These are phyloP conservation scores for Simplicillium sp. DNA, from an alignment of 2,329 filamentous ascomycete genomes.

Conservation along the genomic window DNA sequence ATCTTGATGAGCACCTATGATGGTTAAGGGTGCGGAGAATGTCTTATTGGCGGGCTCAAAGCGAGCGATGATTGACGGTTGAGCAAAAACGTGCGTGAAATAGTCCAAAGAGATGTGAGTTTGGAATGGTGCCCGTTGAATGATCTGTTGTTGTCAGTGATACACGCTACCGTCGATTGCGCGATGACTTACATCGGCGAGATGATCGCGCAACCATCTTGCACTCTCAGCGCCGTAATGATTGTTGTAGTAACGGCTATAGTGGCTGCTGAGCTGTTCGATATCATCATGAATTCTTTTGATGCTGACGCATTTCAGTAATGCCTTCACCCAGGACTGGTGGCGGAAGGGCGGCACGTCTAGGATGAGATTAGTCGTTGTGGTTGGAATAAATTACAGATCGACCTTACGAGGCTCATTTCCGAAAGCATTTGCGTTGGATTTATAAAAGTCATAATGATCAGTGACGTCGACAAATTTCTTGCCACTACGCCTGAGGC, in stretches of 20 bases:
- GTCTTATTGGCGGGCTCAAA: constrained; percentile 34
- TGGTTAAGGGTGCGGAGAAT: constrained; percentile 24
- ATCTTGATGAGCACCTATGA: constrained; percentile 65
- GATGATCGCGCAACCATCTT: constrained; percentile 24
- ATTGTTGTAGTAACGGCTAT: constrained; percentile 46
- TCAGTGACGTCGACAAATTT: constrained; percentile 70
- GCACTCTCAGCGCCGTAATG: constrained; percentile 20
- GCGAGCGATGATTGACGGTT: constrained; percentile 64
- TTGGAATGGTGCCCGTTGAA: constrained; percentile 21
- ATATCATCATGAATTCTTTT: constrained; percentile 49
- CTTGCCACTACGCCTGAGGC: constrained; percentile 51
- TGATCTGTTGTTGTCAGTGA: constrained; percentile 13
- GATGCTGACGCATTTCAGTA: too few species aligned
- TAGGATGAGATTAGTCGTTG: constrained; percentile 36
- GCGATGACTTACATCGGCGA: constrained; percentile 5
- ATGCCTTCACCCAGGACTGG: too few species aligned
- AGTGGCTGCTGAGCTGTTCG: constrained; percentile 50
- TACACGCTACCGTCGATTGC: too few species aligned
- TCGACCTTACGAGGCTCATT: constrained; percentile 38
- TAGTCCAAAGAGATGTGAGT: constrained; percentile 30
- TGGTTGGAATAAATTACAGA: constrained; percentile 42
- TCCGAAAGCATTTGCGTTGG: constrained; percentile 13
- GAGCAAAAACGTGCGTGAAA: constrained; percentile 60
- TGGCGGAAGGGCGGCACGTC: too few species aligned
- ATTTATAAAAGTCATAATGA: constrained; percentile 37